A percentile compares a stretch with the other conserved stretches of the same genome.
Conservation (phyloP, 139 green algal species). For the Haematococcus lacustris region DNA sequence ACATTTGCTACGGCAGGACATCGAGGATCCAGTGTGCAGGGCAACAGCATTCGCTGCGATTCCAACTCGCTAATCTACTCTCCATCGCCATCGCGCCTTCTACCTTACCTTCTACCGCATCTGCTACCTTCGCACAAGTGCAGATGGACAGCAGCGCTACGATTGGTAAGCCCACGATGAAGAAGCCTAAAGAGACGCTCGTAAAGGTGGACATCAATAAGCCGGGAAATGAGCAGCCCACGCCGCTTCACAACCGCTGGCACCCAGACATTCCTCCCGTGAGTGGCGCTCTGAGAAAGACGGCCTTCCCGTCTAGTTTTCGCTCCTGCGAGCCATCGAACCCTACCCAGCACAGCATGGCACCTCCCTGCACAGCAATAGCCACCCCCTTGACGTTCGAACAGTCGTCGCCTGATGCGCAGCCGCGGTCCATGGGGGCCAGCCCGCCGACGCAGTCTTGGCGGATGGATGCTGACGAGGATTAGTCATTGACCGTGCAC, state of each 20-base stretch:
- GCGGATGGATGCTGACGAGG: too few relatives aligned
- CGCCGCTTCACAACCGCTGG: slow-evolving; percentile 66
- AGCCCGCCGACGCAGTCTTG: not conserved
- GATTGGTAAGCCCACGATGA: not conserved
- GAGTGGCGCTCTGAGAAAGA: too few relatives aligned
- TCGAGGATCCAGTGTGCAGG: not conserved
- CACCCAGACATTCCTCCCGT: slow-evolving; percentile 66
- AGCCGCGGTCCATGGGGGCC: not conserved
- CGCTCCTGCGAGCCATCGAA: not conserved
- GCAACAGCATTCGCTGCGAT: too few relatives aligned
- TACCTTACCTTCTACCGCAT: not conserved
- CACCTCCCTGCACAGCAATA: not conserved
- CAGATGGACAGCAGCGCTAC: not conserved
- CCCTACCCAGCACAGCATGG: not conserved
- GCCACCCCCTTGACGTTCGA: not conserved
- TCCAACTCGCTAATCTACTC: too few relatives aligned
- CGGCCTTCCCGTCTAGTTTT: too few relatives aligned
- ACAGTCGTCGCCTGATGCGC: not conserved
- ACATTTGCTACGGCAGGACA: too few relatives aligned
- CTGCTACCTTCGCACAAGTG: not conserved
- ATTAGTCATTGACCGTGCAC: too few relatives aligned
- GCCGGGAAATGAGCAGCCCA: slow-evolving; percentile 39
- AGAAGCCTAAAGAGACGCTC: not conserved
- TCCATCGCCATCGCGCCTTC: not conserved
- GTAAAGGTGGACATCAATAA: not conserved